Evolutionary conservation across 2,329 filamentous ascomycete species (phyloP).

Genomic region (Hymenoscyphus albidus): DNA sequence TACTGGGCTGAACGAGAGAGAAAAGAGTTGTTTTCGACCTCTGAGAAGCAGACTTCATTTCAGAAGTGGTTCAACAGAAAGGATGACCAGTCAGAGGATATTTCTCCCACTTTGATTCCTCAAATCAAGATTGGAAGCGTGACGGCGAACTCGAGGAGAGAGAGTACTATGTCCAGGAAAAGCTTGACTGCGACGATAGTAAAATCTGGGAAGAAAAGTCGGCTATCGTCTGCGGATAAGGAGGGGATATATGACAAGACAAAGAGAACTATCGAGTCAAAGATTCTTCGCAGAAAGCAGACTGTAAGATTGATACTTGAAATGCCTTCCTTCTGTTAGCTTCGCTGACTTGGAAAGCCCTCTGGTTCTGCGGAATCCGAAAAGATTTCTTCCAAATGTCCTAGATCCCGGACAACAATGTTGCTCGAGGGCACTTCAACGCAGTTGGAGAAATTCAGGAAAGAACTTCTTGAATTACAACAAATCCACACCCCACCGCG

Average conservation of each 20-base stretch:
- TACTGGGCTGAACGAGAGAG: conserved; percentile 59
- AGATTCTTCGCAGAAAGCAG: conserved; percentile 13
- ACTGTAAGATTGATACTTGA: conserved; percentile 15
- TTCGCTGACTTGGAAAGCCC: conserved; percentile 4
- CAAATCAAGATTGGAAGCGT: conserved; percentile 10
- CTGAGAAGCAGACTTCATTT: conserved; percentile 9
- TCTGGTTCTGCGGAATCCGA: background rate
- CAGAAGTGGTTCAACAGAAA: conserved; percentile 21
- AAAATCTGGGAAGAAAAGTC: background rate
- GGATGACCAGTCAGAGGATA: background rate
- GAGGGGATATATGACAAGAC: conserved; percentile 26
- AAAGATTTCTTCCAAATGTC: background rate
- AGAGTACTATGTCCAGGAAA: background rate
- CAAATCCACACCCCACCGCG: background rate
- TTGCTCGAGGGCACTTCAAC: conserved; percentile 26
- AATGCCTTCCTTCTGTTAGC: background rate
- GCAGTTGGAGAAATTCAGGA: conserved; percentile 20
- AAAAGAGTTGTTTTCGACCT: conserved; percentile 7
- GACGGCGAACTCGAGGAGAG: background rate
- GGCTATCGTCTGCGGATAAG: conserved; percentile 2
- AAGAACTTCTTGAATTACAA: conserved; percentile 7
- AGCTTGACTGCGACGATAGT: background rate
- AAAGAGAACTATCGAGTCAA: conserved; percentile 22
- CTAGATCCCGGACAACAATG: conserved; percentile 24
- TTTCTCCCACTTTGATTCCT: conserved; percentile 5